These are phyloP conservation scores for Linnemannia elongata DNA, from an alignment of 192 early-diverging fungal genomes.

Conservation along the genomic window DNA sequence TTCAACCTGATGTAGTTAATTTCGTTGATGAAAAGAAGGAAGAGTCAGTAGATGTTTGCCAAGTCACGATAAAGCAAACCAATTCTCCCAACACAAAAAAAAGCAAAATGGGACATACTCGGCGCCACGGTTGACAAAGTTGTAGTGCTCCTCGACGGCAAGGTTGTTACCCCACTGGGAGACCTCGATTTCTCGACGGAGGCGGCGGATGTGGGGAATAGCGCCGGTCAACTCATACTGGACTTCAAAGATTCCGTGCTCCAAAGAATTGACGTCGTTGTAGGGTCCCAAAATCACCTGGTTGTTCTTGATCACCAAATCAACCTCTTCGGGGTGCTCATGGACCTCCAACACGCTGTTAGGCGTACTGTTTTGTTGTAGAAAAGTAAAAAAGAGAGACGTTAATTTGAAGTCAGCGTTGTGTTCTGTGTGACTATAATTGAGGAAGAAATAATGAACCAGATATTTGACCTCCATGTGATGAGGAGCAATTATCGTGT, in stretches of 20 bases:
- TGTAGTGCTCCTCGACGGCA: conserved; percentile 86
- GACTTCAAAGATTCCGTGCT: conserved; percentile 61
- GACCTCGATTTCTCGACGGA: conserved; percentile 81
- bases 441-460: not conserved
- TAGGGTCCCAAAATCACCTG: conserved; percentile 84
- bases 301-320: conserved; percentile 62
- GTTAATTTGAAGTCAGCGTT: not conserved
- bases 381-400: not conserved
- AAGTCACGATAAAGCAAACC: conserved; percentile 16
- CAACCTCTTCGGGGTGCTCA: conserved; percentile 45
- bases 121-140: conserved; percentile 82
- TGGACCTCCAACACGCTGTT: conserved; percentile 52
- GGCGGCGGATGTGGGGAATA: conserved; percentile 68
- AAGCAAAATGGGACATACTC: conserved; percentile 63
- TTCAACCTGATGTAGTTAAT: conserved; percentile 54
- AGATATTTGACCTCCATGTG: too few relatives aligned
- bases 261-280: conserved; percentile 56
- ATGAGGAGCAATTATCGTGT: too few relatives aligned
- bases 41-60: not conserved
- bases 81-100: conserved; percentile 29
- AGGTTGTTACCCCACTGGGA: conserved; percentile 89
- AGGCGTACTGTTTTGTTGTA: conserved; percentile 28
- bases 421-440: not conserved
- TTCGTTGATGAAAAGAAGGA: not conserved
- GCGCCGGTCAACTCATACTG: conserved; percentile 77